Evolutionary conservation across 2,329 filamentous ascomycete genomes (phyloP), one percentile per base, ranked within the genome.

Genomic region (Gaeumannomyces tritici): DNA sequence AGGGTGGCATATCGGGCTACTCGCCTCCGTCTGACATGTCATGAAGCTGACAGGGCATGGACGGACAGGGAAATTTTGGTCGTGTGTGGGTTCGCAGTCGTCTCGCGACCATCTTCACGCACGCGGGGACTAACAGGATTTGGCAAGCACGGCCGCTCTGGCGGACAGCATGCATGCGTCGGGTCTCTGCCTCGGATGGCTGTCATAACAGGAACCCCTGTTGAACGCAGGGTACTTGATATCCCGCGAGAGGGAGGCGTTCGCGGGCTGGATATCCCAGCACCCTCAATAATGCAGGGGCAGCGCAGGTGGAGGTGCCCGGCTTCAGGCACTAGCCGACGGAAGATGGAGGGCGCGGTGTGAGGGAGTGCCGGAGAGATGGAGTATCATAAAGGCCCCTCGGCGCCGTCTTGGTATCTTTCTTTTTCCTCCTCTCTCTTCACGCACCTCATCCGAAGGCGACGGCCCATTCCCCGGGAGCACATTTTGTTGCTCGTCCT

Each of bases 401-500:
- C 21, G 42, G 5, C 6, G 42, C 42, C n/a, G n/a, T 24, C 42
- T n/a, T 21, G 42, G 33, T 55, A 11, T n/a, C 13, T 1, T 28
- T 42, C 28, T 26, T 31, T 33, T 13, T 3, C 51, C 33, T 42
- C 27, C 28, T 33, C 24, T 7, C 13, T 33, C n/a, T 42, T 31
- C 35, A 47, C 60, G 47, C 59, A n/a, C 28, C 24, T 61, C 60
- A 56, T 3, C n/a, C 29, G 18, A 47, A 35, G 8, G 21, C 29
- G 28, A 54, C 60, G 54, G 18, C 47, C 59, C 28, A 24, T 15
- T 60, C 28, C 21, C 27, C 61, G 59, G 69, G 70, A 73, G 69
- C 70, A 67, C 69, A 64, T 61, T 65, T 68, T 33, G 29, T 69
- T 70, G 73, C 73, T 76, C 73, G 70, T 73, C 70, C 71, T 70